phyloP scores from a whole-genome alignment of 78 protist genomes.

The Planoprotostelium fungivorum region DNA sequence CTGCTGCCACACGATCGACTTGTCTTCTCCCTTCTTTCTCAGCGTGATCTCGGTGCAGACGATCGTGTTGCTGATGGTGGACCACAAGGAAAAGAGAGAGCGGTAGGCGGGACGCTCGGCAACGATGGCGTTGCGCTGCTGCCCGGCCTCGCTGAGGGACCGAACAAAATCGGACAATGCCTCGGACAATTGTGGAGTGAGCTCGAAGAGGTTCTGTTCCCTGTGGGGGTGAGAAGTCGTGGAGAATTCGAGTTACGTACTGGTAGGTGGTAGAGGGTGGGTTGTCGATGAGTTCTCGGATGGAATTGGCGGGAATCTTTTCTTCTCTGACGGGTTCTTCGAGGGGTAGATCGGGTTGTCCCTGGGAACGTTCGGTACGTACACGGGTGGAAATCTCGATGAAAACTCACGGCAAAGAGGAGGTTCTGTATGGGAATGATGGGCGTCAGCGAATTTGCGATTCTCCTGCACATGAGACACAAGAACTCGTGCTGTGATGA shows the following conservation, averaged over 20 bases:
- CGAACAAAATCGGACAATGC: not conserved
- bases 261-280: not conserved
- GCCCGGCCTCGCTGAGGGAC: not conserved
- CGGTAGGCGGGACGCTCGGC: not conserved
- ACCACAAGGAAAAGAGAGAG: not conserved
- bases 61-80: not conserved
- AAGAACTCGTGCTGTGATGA: conserved; percentile 24
- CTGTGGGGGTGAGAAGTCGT: not conserved
- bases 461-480: conserved; percentile 46
- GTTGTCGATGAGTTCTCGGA: not conserved
- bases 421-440: conserved; percentile 15
- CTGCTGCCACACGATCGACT: not conserved
- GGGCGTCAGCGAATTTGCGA: conserved; percentile 48
- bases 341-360: not conserved
- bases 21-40: not conserved
- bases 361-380: not conserved
- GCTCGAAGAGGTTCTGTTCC: not conserved
- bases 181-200: not conserved
- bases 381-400: not conserved
- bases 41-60: not conserved
- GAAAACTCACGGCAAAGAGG: not conserved
- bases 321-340: not conserved
- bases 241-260: not conserved
- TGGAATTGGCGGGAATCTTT: not conserved
- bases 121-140: not conserved